Evolutionary conservation across 1,139 yeast genomes (phyloP).

Genomic region (Geotrichum klebahnii): DNA sequence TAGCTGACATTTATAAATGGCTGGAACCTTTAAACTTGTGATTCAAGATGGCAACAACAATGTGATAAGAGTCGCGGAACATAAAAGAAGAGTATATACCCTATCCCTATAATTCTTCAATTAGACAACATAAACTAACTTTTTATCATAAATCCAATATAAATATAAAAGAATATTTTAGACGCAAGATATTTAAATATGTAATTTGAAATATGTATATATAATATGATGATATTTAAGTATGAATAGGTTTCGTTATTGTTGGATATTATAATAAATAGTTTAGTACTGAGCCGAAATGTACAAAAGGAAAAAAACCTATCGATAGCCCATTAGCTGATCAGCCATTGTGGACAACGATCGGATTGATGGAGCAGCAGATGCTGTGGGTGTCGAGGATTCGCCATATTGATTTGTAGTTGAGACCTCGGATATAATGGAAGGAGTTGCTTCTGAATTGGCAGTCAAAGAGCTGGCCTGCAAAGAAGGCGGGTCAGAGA

Average conservation of each 20-base stretch:
- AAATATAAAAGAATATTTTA: no score
- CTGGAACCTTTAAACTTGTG: no score
- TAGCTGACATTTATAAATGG: slow-evolving; percentile 57
- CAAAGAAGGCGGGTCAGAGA: slow-evolving; percentile 2
- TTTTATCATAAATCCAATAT: no score
- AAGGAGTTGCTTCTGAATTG: neutral
- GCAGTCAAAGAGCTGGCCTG: slow-evolving; percentile 8
- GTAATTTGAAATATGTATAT: no score
- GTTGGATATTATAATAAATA: neutral
- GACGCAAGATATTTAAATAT: no score
- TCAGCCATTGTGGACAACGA: slow-evolving; percentile 7
- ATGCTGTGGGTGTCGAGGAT: slow-evolving; percentile 4
- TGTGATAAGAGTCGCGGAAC: no score
- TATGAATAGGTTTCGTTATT: no score
- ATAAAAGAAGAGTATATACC: no score
- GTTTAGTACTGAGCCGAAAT: neutral
- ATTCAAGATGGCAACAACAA: no score
- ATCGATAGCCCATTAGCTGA: neutral
- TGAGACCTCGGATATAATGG: slow-evolving; percentile 8
- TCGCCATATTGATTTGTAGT: slow-evolving; percentile 13
- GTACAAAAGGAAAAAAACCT: neutral
- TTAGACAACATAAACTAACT: no score
- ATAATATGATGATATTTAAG: no score
- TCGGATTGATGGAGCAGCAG: slow-evolving; percentile 12
- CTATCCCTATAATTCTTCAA: no score